phyloP scores from a whole-genome alignment of 129 eudicot genomes.

The Scalesia atractyloides region DNA sequence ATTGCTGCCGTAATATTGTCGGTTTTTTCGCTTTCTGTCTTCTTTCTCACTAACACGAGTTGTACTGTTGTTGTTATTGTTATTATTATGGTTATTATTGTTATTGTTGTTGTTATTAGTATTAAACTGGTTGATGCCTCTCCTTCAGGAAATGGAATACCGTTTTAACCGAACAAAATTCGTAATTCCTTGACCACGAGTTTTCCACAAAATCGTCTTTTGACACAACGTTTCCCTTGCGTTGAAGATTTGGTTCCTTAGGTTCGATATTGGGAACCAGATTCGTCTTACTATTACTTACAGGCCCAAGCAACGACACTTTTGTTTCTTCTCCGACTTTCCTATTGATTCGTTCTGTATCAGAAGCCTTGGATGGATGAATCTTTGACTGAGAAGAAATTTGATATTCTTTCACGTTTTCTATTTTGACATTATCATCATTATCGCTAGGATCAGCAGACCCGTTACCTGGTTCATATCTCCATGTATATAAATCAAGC shows the following conservation, averaged over 20 bases:
- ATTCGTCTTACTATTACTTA: constrained; percentile 41
- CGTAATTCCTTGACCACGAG: constrained; percentile 57
- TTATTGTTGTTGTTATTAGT: not conserved
- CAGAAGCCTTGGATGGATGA: constrained; percentile 35
- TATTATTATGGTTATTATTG: not conserved
- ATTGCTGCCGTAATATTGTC: constrained; percentile 61
- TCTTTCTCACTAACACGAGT: constrained; percentile 39
- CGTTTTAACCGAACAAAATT: constrained; percentile 63
- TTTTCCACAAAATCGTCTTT: constrained; percentile 48
- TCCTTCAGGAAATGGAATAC: constrained; percentile 54
- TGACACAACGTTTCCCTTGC: constrained; percentile 23
- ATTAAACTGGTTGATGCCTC: constrained; percentile 56
- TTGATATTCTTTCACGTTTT: constrained; percentile 45
- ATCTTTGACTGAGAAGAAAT: constrained; percentile 40
- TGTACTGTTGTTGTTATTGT: not conserved
- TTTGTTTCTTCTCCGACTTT: constrained; percentile 48
- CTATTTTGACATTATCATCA: constrained; percentile 31
- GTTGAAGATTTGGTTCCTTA: constrained; percentile 47
- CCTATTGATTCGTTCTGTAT: constrained; percentile 27
- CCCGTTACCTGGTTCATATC: constrained; percentile 49
- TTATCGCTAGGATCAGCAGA: constrained; percentile 34
- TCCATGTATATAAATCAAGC: constrained; percentile 69
- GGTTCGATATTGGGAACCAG: constrained; percentile 39
- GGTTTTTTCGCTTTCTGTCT: constrained; percentile 53
- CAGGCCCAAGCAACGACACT: constrained; percentile 46